Evolutionary conservation across 176 grass and related monocot species (phyloP), one percentile per base, ranked within the genome.

Genomic region (Oryza meridionalis): DNA sequence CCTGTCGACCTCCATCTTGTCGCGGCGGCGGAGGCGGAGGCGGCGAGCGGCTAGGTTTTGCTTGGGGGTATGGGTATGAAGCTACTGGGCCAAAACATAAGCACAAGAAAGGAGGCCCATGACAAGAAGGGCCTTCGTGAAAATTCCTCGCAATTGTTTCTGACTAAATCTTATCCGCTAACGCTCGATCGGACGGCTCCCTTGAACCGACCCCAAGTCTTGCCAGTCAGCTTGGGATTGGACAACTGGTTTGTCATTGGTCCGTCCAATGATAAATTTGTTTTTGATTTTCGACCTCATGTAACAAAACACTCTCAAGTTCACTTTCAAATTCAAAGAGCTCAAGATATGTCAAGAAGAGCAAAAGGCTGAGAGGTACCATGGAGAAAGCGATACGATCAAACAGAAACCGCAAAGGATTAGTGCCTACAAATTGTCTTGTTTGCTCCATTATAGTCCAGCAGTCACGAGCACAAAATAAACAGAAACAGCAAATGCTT

Each of bases 1-100:
- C 38, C 5, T 76, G 72, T 87, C 71, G 17, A 77, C 64, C 26
- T 84, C 82, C 73, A 84, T 84, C 22, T 16, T 15, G 3, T 22
- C 32, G 63, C 31, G 25, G 72, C 22, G n/a, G 82, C 70, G 35
- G 4, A 35, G 25, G 2, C 16, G 4, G n/a, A 16, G 53, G 42
- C 11, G 17, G 16, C 51, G 17, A 55, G 51, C 35, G 4, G 35
- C 35, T 37, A 37, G 35, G 35, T 37, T 37, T 37, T 37, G 5
- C 35, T 37, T 17, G 32, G n/a, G 72, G 70, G 21, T 16, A 53
- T 31, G 3, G 35, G 35, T 37, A 37, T 37, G 33, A 37, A 37
- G 35, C 35, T 37, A 37, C 0, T 37, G 35, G 72, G 85, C 72
- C 72, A 65, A 14, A 26, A 43, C 7, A 10, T 73, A 74, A 7